Conservation (phyloP, 73 alveolate genomes). For the Blepharisma stoltei region DNA sequence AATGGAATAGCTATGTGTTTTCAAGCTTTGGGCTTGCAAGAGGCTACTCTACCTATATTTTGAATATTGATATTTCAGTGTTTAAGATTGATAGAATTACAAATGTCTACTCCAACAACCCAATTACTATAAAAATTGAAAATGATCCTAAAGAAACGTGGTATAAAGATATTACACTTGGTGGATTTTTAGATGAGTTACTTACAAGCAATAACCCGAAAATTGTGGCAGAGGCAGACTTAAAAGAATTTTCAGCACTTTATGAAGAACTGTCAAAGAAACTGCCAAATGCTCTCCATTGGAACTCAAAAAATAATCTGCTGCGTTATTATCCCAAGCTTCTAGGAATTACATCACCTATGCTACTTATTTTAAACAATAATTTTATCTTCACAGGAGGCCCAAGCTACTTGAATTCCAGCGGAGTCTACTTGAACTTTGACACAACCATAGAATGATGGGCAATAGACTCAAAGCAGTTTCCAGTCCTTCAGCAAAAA, state of each 20-base stretch:
- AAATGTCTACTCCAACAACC: not conserved
- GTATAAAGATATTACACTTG: too few species aligned
- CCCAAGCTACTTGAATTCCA: not conserved
- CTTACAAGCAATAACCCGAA: not conserved
- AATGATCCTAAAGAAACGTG: not conserved
- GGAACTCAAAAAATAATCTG: not conserved
- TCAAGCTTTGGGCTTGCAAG: not conserved
- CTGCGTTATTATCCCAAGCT: not conserved
- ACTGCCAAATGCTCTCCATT: not conserved
- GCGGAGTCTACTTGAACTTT: not conserved
- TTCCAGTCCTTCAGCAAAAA: not conserved
- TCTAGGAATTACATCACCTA: not conserved
- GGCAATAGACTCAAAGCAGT: not conserved
- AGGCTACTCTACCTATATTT: not conserved
- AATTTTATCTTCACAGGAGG: slow-evolving; percentile 3
- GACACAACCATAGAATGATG: not conserved
- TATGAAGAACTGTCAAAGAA: not conserved
- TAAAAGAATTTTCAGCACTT: not conserved
- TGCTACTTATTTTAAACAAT: not conserved
- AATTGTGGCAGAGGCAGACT: not conserved
- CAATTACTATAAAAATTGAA: not conserved
- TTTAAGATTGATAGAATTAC: not conserved
- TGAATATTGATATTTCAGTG: not conserved
- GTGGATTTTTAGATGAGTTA: not conserved
- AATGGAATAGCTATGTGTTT: not conserved